Conservation (phyloP, 768 basidiomycete species). For the Kwoniella bestiolae region DNA sequence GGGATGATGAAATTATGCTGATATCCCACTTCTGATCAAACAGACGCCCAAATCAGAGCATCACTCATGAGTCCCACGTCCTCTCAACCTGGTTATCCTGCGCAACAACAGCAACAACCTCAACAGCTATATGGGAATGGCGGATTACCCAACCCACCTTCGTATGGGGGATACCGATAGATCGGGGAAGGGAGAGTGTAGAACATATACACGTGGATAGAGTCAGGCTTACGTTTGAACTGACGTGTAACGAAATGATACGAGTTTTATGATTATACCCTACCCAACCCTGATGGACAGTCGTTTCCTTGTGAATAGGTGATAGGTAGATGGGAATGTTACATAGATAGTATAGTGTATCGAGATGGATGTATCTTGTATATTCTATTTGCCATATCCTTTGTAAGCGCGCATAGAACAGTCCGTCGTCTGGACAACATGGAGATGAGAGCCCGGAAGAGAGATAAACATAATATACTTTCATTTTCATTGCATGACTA, state of each 20-base stretch:
- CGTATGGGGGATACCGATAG: conserved; percentile 38
- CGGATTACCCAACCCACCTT: conserved; percentile 35
- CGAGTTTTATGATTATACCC: not conserved
- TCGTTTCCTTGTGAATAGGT: not conserved
- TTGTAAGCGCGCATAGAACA: too few relatives aligned
- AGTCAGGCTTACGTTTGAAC: too few relatives aligned
- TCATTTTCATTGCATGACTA: too few relatives aligned
- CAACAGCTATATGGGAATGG: conserved; percentile 24
- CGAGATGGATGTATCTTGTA: not conserved
- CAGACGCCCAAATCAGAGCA: conserved; percentile 44
- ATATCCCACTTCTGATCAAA: not conserved
- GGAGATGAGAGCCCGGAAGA: not conserved
- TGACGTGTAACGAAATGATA: not conserved
- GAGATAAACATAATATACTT: too few relatives aligned
- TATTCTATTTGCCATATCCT: not conserved
- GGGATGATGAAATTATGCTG: conserved; percentile 7
- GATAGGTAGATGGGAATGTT: not conserved
- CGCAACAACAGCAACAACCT: conserved; percentile 15
- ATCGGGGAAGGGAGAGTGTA: not conserved
- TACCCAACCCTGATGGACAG: not conserved
- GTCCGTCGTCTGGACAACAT: too few relatives aligned
- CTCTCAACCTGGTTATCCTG: conserved; percentile 19
- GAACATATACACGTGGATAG: too few relatives aligned
- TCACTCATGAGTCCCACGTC: conserved; percentile 29
- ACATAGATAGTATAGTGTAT: not conserved